These are phyloP conservation scores for Crithidia acanthocephali DNA, from an alignment of 208 protist genomes.

Conservation along the genomic window DNA sequence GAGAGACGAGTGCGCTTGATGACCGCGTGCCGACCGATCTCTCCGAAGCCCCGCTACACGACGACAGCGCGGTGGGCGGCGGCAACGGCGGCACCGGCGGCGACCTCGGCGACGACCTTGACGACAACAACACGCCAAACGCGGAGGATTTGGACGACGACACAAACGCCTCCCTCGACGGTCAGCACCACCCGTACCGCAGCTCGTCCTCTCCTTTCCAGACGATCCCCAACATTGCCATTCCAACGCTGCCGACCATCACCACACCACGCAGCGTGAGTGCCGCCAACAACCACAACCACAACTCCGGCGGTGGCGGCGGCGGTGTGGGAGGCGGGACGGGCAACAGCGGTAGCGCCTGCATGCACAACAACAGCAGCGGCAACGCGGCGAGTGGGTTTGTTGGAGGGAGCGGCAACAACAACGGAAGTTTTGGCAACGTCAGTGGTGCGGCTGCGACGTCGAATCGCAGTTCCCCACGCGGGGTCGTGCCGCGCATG, in stretches of 20 bases:
- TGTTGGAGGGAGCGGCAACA: neutral
- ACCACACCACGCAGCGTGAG: neutral
- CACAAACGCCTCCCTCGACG: neutral
- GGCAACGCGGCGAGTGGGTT: too few relatives aligned
- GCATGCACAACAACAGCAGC: too few relatives aligned
- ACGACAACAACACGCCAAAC: neutral
- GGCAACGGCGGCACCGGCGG: too few relatives aligned
- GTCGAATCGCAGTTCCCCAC: conserved; percentile 9
- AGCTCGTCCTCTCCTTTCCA: neutral
- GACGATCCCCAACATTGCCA: neutral
- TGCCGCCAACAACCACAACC: neutral
- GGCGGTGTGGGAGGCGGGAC: neutral
- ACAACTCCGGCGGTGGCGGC: neutral
- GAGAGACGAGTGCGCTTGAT: conserved; percentile 2
- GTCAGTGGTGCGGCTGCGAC: neutral
- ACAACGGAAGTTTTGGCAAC: neutral
- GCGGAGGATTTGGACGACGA: too few relatives aligned
- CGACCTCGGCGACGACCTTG: neutral
- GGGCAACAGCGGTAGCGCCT: neutral
- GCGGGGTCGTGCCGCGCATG: conserved; percentile 11
- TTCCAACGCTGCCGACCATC: conserved; percentile 7
- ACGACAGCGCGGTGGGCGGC: neutral
- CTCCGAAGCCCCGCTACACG: neutral
- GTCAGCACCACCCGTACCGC: neutral
- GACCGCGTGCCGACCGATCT: conserved; percentile 8